A percentile compares a stretch with the other conserved stretches of the same genome.
Evolutionary conservation across 768 basidiomycete genomes (phyloP).

Genomic region (Tulasnella calospora): DNA sequence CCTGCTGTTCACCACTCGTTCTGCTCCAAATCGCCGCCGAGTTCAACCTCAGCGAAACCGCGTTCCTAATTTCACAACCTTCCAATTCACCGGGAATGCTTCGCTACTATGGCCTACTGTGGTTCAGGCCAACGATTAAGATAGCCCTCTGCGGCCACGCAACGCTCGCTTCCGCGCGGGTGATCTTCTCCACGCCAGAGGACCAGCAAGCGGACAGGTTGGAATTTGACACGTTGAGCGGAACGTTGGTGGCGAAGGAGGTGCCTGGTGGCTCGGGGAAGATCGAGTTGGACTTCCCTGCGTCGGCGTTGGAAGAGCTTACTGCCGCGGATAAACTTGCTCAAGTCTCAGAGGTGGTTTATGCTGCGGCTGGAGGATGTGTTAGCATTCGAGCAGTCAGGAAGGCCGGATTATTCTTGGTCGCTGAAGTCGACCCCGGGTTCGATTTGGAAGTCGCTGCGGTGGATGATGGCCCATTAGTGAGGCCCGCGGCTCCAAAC

Average conservation of each 20-base stretch:
- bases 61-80: constrained; percentile 27
- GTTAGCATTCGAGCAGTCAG: constrained; percentile 27
- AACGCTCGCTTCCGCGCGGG: constrained; percentile 35
- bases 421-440: constrained; percentile 32
- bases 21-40: constrained; percentile 31
- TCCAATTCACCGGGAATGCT: not conserved
- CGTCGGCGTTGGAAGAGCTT: constrained; percentile 19
- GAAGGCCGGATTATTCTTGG: constrained; percentile 26
- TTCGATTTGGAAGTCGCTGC: constrained; percentile 29
- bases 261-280: not conserved
- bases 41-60: constrained; percentile 34
- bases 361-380: constrained; percentile 21
- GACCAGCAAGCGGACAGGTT: constrained; percentile 17
- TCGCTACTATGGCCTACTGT: constrained; percentile 32
- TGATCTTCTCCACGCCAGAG: constrained; percentile 31
- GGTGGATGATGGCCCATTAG: constrained; percentile 30
- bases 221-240: constrained; percentile 31
- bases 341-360: not conserved
- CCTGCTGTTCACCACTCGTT: constrained; percentile 1
- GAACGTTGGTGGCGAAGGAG: constrained; percentile 28
- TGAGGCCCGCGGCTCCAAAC: constrained; percentile 12
- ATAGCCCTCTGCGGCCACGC: constrained; percentile 37
- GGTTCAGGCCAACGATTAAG: constrained; percentile 35
- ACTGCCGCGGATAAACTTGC: not conserved
- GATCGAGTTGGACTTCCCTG: constrained; percentile 35